Percentiles rank a stretch among this genome's conserved stretches.
Evolutionary conservation across 2,329 filamentous ascomycete genomes (phyloP).

Genomic region (Trichophaea hybrida): DNA sequence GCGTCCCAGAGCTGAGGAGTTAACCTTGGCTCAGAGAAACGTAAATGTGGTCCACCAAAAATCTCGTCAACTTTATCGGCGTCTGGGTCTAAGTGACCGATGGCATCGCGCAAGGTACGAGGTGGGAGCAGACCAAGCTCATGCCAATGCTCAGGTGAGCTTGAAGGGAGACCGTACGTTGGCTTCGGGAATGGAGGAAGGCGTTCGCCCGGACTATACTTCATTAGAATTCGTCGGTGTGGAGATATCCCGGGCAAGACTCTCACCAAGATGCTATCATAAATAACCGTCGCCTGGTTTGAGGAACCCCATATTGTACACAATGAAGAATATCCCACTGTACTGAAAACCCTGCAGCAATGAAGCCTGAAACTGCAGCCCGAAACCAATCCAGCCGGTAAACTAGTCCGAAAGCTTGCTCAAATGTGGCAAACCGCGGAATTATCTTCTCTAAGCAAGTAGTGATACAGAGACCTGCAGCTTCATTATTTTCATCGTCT

Average conservation of each 20-base stretch:
- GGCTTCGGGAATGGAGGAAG: slow-evolving; percentile 51
- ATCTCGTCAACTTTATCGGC: neutral
- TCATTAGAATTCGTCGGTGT: slow-evolving; percentile 1
- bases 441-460: slow-evolving; percentile 43
- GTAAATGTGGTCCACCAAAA: neutral
- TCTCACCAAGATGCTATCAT: slow-evolving; percentile 41
- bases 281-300: slow-evolving; percentile 37
- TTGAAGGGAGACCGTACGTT: slow-evolving; percentile 38
- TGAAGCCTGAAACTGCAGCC: slow-evolving; percentile 48
- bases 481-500: slow-evolving; percentile 54
- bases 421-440: slow-evolving; percentile 59
- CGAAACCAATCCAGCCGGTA: slow-evolving; percentile 41
- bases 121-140: slow-evolving; percentile 29
- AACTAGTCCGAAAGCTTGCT: slow-evolving; percentile 60
- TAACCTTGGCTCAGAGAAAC: neutral
- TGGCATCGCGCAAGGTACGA: slow-evolving; percentile 34
- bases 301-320: slow-evolving; percentile 38
- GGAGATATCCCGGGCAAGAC: slow-evolving; percentile 8
- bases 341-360: slow-evolving; percentile 51
- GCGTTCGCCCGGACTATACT: slow-evolving; percentile 50
- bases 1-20: slow-evolving; percentile 7
- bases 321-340: slow-evolving; percentile 49
- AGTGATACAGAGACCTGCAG: slow-evolving; percentile 37
- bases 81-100: slow-evolving; percentile 24
- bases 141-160: neutral